Base-by-base conservation (phyloP, 2,329 filamentous ascomycete species). In the Dryadomyces sulphureus region DNA sequence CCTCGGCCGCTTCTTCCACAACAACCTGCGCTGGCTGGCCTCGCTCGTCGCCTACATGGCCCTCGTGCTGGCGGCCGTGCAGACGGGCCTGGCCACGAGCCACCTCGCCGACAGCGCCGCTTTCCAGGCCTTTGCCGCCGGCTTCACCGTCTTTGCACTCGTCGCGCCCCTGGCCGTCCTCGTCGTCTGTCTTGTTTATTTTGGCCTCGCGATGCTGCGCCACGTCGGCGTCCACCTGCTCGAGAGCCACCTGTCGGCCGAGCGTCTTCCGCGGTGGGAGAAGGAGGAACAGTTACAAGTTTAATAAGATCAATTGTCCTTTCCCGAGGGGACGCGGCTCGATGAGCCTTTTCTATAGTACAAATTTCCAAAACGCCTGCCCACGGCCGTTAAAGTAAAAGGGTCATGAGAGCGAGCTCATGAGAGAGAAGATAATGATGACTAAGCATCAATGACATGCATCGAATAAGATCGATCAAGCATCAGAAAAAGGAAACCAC, bases 71-170 rank as follows among this genome's bases (percentile, higher is more conserved):
- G 65, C 65, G 3, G 69, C 69, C 0, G 68, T 73, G 65, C 69
- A 73, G 55, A 65, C 71, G 12, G 67, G 65, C 1, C 54, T 71
- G 11, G 59, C 60, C 2, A 67, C 62, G 0, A 49, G 60, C 2
- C 39, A 40, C 21, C 58, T 70, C 1, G 41, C 40, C 0, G 49
- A 56, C 0, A 66, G 61, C 49, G n/a, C 48, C 0, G 46, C 52
- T 0, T 75, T 74, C 52, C 62, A 67, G 52, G 44, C 47, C 8
- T 67, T 62, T 1, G 64, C 64, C 1, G 69, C 68, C 48, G 68
- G 67, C 2, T 72, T 75, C 46, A 64, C 66, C 3, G 54, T 72
- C 5, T 71, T 73, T 46, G 59, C 66, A 0, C 68, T 73, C 22
- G 14, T 70, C 6, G 61, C 56, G 4, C 68, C 67, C 0, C 50